These are phyloP conservation scores for Breynia disticha DNA, from an alignment of 441 rosid genomes.

Conservation along the genomic window DNA sequence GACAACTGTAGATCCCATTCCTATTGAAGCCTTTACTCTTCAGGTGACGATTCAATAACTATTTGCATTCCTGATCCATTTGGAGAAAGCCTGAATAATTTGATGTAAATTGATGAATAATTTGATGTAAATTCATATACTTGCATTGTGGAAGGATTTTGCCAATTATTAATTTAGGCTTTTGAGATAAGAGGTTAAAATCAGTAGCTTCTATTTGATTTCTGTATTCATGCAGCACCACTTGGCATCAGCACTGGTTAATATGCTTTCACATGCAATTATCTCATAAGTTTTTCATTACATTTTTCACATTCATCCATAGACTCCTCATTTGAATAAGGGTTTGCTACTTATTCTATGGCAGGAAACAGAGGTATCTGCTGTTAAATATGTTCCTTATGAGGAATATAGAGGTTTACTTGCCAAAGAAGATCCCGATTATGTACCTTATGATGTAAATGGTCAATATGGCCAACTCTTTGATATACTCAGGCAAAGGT, in stretches of 20 bases:
- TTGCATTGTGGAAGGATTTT: no score
- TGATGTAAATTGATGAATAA: no score
- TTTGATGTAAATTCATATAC: no score
- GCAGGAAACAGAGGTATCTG: constrained; percentile 83
- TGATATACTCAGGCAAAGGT: constrained; percentile 62
- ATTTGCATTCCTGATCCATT: no score
- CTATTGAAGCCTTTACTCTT: constrained; percentile 80
- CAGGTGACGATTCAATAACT: constrained; percentile 45
- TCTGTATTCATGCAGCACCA: no score
- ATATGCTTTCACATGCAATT: no score
- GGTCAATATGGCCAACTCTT: constrained; percentile 68
- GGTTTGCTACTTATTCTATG: constrained; percentile 12
- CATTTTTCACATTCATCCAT: not conserved
- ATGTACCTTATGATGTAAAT: constrained; percentile 65
- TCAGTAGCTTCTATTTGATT: no score
- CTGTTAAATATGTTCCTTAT: constrained; percentile 60
- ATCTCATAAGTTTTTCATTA: not conserved
- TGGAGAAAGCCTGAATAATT: no score
- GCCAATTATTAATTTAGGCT: no score
- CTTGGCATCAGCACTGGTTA: no score
- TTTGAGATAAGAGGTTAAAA: no score
- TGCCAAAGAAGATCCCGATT: constrained; percentile 62
- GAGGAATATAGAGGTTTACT: constrained; percentile 56
- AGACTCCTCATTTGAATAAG: constrained; percentile 13
- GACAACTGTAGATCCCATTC: constrained; percentile 69